A percentile compares a stretch with the other conserved stretches of the same genome.
These are phyloP conservation scores for Polyporus arcularius DNA, from an alignment of 768 basidiomycete genomes.

Conservation along the genomic window DNA sequence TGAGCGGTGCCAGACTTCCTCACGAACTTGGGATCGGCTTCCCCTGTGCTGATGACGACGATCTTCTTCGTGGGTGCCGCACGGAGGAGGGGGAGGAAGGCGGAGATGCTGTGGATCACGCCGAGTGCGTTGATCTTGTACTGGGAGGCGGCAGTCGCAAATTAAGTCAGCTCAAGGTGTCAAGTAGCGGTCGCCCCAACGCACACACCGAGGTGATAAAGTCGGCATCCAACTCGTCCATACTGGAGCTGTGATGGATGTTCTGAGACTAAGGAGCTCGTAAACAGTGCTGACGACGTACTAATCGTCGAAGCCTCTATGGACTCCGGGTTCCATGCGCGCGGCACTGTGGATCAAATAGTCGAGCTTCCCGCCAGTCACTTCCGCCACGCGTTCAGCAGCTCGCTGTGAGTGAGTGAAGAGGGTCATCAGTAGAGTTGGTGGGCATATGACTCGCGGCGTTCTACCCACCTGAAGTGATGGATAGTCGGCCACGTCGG, in stretches of 20 bases:
- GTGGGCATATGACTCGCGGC: not conserved
- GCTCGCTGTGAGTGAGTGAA: conserved; percentile 8
- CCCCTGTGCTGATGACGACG: conserved; percentile 33
- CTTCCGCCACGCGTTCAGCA: conserved; percentile 24
- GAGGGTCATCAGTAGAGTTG: not conserved
- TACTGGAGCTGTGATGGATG: not conserved
- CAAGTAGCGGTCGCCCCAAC: too few species aligned
- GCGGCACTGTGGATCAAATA: conserved; percentile 39
- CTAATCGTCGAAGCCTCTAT: conserved; percentile 25
- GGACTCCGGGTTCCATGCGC: conserved; percentile 10
- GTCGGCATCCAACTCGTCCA: conserved; percentile 16
- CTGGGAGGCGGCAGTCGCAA: conserved; percentile 14
- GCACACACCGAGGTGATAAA: conserved; percentile 9
- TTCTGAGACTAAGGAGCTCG: not conserved
- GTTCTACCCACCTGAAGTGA: conserved; percentile 29
- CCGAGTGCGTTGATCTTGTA: conserved; percentile 36
- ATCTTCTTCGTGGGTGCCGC: conserved; percentile 36
- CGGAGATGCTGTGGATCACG: conserved; percentile 10
- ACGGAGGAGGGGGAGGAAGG: conserved; percentile 35
- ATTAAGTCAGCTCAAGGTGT: too few species aligned
- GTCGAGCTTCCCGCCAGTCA: conserved; percentile 35
- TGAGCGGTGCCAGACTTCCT: conserved; percentile 8
- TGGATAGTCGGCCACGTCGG: conserved; percentile 35
- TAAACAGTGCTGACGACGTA: conserved; percentile 11
- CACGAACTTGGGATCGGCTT: conserved; percentile 32